Percentiles rank a stretch among this genome's conserved stretches.
These are phyloP conservation scores for Coprinellus micaceus DNA, from an alignment of 768 basidiomycete species.

Conservation along the genomic window DNA sequence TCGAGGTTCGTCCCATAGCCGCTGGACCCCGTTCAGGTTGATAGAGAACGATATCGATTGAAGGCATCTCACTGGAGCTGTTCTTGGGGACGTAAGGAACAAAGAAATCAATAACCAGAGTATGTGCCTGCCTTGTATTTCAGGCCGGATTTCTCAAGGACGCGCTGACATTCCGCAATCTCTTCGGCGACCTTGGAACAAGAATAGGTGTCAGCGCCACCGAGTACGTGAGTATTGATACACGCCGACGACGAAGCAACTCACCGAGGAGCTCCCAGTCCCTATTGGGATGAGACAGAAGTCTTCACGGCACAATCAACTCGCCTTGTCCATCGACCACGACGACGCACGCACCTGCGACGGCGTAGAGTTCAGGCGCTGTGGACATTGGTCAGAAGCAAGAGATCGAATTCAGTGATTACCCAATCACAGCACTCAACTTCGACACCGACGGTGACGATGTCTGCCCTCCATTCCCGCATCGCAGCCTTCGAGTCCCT, in stretches of 20 bases:
- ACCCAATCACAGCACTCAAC: slow-evolving; percentile 5
- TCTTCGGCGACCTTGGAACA: slow-evolving; percentile 64
- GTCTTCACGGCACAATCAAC: slow-evolving; percentile 39
- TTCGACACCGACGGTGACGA: slow-evolving; percentile 10
- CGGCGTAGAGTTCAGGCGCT: slow-evolving; percentile 61
- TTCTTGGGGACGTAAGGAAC: not conserved
- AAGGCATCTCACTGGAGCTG: slow-evolving; percentile 63
- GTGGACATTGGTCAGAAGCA: slow-evolving; percentile 11
- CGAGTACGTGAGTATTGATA: too few relatives aligned
- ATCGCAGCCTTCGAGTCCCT: slow-evolving; percentile 66
- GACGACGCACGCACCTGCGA: slow-evolving; percentile 51
- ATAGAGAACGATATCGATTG: not conserved
- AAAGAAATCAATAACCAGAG: slow-evolving; percentile 7
- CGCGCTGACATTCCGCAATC: slow-evolving; percentile 76
- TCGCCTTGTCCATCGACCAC: slow-evolving; percentile 1
- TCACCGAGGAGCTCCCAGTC: slow-evolving; percentile 66
- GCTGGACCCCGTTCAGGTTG: too few relatives aligned
- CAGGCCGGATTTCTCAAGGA: slow-evolving; percentile 81
- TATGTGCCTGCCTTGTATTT: slow-evolving; percentile 60
- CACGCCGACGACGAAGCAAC: not conserved
- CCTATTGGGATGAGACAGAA: slow-evolving; percentile 90
- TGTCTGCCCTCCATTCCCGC: slow-evolving; percentile 50
- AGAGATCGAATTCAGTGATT: slow-evolving; percentile 3
- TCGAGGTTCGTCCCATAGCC: slow-evolving; percentile 93
- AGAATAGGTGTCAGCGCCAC: slow-evolving; percentile 17